A percentile compares a stretch with the other conserved stretches of the same genome.
These are phyloP conservation scores for Myochromella boudieri DNA, from an alignment of 768 basidiomycete species.

Conservation along the genomic window DNA sequence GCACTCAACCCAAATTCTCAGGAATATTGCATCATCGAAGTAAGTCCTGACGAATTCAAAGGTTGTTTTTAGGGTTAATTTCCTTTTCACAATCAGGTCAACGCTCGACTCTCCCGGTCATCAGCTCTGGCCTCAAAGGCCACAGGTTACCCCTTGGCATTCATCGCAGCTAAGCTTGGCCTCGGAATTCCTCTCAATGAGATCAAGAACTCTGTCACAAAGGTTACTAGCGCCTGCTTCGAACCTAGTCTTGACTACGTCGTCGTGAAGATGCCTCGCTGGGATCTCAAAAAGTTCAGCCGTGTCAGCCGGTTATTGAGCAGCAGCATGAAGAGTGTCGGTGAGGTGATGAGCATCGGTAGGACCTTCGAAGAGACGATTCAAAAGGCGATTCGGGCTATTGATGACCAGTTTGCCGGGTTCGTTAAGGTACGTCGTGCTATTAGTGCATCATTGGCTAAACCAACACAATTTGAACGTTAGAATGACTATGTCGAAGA, in stretches of 20 bases:
- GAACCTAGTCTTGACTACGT: slow-evolving; percentile 97
- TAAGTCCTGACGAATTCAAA: slow-evolving; percentile 22
- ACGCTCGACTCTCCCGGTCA: slow-evolving; percentile 97
- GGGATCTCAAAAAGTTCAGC: slow-evolving; percentile 98
- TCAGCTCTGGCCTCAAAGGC: slow-evolving; percentile 98
- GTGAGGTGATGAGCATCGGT: slow-evolving; percentile 99
- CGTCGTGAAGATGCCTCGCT: slow-evolving; percentile 98
- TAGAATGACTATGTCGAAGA: slow-evolving; percentile 90
- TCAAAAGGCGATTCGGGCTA: slow-evolving; percentile 95
- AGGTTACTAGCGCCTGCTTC: slow-evolving; percentile 95
- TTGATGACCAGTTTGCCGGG: slow-evolving; percentile 93
- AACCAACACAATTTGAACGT: slow-evolving; percentile 6
- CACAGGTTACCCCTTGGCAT: slow-evolving; percentile 96
- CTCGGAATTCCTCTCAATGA: slow-evolving; percentile 96
- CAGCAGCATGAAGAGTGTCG: slow-evolving; percentile 98
- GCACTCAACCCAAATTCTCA: slow-evolving; percentile 93
- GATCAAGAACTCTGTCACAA: slow-evolving; percentile 97
- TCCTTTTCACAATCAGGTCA: slow-evolving; percentile 44
- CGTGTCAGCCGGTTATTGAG: slow-evolving; percentile 89
- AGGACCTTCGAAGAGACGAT: slow-evolving; percentile 98
- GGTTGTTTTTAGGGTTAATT: neutral
- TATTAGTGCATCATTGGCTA: neutral
- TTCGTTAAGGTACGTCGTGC: slow-evolving; percentile 70
- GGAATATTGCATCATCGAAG: slow-evolving; percentile 99
- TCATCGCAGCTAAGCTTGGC: slow-evolving; percentile 97